Evolutionary conservation across 345 rosid species (phyloP).

Genomic region (Euphorbia tirucalli): DNA sequence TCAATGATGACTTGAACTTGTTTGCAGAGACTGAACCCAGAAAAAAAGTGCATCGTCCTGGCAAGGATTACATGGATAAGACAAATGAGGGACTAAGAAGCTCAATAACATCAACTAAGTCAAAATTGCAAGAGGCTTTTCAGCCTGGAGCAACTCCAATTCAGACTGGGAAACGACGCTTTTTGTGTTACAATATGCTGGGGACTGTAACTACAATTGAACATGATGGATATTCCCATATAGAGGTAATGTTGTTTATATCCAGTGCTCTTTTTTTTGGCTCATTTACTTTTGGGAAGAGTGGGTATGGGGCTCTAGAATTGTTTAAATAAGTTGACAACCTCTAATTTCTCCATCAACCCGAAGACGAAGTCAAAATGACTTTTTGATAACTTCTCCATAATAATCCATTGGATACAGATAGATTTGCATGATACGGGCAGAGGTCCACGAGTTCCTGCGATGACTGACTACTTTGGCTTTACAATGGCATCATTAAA

Average conservation of each 20-base stretch:
- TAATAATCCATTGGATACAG: constrained; percentile 39
- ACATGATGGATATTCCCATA: constrained; percentile 86
- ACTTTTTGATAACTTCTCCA: constrained; percentile 18
- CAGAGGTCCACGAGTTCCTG: constrained; percentile 84
- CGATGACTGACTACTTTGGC: constrained; percentile 95
- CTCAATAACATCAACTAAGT: constrained; percentile 34
- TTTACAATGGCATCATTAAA: constrained; percentile 91
- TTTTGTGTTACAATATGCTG: constrained; percentile 91
- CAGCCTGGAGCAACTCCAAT: constrained; percentile 87
- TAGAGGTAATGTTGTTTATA: constrained; percentile 56
- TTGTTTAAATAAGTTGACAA: background rate
- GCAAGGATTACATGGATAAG: constrained; percentile 42
- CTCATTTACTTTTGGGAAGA: background rate
- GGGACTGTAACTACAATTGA: constrained; percentile 86
- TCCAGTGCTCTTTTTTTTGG: background rate
- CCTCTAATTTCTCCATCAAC: constrained; percentile 1
- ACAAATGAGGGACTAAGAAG: constrained; percentile 39
- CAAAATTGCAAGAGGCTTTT: constrained; percentile 83
- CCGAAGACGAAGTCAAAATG: background rate
- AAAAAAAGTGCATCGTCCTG: constrained; percentile 32
- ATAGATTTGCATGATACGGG: constrained; percentile 96
- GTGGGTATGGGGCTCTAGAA: background rate
- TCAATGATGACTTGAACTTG: constrained; percentile 40
- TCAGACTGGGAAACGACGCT: constrained; percentile 69
- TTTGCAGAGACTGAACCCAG: constrained; percentile 36